Evolutionary conservation across 2,329 filamentous ascomycete genomes (phyloP), one percentile per base, ranked within the genome.

Genomic region (Thyridium curvatum): DNA sequence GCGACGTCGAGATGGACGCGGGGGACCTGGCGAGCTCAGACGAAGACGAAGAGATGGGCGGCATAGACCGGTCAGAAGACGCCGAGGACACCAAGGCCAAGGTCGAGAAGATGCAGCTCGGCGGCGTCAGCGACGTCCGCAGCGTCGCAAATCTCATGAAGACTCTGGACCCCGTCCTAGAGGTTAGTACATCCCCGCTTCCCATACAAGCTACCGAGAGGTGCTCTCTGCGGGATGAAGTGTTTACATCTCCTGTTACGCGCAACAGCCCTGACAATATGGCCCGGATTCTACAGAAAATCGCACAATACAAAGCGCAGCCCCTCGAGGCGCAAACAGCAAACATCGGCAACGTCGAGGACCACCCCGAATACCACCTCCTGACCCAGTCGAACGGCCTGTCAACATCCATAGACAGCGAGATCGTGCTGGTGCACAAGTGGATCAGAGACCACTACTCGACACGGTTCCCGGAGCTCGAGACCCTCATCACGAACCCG

Each of bases 401-500:
- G 8, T 94, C 93, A 1, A 94, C 91, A 6, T 84, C 86, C 46
- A 96, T 97, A 49, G 90, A 95, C 50, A 87, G 86, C 56, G 91
- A 97, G 61, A 86, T 97, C 34, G 85, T 86, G 28, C 76, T 93
- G 8, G 86, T 97, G 16, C 93, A 98, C 71, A 98, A 98, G 65
- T 94, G 88, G 61, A 88, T 96, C 43, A 80, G 91, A 54, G 93
- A 98, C 54, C 88, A 96, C 63, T 98, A 98, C 66, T 95, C 90
- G 9, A 75, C 85, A 14, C 80, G 91, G 44, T 98, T 97, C 54
- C 91, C 93, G 0, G 91, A 96, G 62, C 77, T 98, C 31, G 93
- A 98, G 61, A 76, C 76, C 15, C 77, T 98, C 28, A 84, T 98
- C 43, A 88, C 86, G 41, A 95, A 91, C 52, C 89, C 93, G 2